These are phyloP conservation scores for Tylopilus subfusipes DNA, from an alignment of 768 basidiomycete species.

Conservation along the genomic window DNA sequence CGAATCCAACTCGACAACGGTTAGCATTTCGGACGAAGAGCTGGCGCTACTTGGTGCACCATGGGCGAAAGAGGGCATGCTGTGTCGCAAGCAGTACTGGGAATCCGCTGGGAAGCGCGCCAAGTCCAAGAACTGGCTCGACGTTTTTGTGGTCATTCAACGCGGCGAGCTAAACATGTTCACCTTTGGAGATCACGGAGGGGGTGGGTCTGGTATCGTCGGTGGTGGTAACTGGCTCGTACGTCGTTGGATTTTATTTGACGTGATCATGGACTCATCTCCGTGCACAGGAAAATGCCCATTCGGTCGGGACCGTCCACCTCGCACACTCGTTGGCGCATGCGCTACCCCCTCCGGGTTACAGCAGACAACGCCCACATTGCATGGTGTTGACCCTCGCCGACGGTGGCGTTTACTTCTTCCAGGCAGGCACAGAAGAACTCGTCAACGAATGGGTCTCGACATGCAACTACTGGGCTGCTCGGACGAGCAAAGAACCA, in stretches of 20 bases:
- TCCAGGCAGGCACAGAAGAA: constrained; percentile 98
- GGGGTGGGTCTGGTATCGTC: constrained; percentile 61
- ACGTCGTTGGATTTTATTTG: constrained; percentile 35
- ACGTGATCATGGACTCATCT: constrained; percentile 10
- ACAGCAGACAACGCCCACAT: constrained; percentile 84
- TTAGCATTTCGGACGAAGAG: constrained; percentile 93
- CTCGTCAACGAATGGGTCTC: constrained; percentile 99
- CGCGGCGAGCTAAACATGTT: constrained; percentile 96
- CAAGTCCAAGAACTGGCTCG: constrained; percentile 87
- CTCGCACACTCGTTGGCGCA: constrained; percentile 89
- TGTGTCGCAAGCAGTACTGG: constrained; percentile 94
- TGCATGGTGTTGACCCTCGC: constrained; percentile 93
- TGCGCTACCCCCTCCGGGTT: constrained; percentile 85
- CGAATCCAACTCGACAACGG: constrained; percentile 62
- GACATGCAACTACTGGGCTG: constrained; percentile 99
- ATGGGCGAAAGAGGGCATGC: constrained; percentile 98
- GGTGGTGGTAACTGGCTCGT: constrained; percentile 99
- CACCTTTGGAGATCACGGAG: constrained; percentile 75
- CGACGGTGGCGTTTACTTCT: constrained; percentile 91
- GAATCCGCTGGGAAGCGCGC: constrained; percentile 80
- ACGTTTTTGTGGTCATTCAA: constrained; percentile 94
- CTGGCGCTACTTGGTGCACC: constrained; percentile 92
- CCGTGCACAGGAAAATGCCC: constrained; percentile 71
- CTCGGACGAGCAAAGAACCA: constrained; percentile 91
- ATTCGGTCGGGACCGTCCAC: constrained; percentile 73